Percentiles rank a stretch among this genome's conserved stretches.
Evolutionary conservation across 1,284 basidiomycete species (phyloP).

Genomic region (Coniferiporia sulphurascens): DNA sequence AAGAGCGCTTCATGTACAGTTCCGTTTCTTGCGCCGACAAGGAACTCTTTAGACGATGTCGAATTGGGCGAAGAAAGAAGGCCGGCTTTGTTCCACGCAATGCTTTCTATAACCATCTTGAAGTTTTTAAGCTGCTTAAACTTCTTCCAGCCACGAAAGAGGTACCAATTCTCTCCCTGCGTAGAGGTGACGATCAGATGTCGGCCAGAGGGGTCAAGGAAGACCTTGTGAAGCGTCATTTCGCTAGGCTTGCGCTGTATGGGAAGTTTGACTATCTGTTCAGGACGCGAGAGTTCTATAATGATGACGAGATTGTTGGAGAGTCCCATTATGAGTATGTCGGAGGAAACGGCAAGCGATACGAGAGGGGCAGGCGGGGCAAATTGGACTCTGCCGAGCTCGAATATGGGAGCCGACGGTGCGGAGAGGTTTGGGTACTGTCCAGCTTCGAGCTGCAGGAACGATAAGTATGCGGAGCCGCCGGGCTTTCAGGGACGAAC

Average conservation of each 20-base stretch:
- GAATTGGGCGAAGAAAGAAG: constrained; percentile 58
- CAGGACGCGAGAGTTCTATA: constrained; percentile 79
- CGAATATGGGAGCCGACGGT: constrained; percentile 65
- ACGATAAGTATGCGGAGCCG: constrained; percentile 1
- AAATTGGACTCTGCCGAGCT: constrained; percentile 84
- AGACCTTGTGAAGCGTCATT: constrained; percentile 72
- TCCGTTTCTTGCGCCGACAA: constrained; percentile 86
- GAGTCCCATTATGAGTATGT: constrained; percentile 81
- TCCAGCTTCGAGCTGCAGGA: constrained; percentile 30
- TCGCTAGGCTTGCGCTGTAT: constrained; percentile 70
- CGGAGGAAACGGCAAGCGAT: constrained; percentile 78
- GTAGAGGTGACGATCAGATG: constrained; percentile 85
- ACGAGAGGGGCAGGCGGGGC: constrained; percentile 78
- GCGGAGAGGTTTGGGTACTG: constrained; percentile 31
- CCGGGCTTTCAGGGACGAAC: constrained; percentile 21
- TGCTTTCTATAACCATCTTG: constrained; percentile 84
- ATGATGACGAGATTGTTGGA: constrained; percentile 75
- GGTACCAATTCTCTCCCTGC: constrained; percentile 93
- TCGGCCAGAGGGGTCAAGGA: constrained; percentile 87
- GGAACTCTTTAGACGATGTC: constrained; percentile 77
- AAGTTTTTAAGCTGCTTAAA: constrained; percentile 75
- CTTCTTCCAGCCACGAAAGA: constrained; percentile 77
- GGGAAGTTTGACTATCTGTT: constrained; percentile 74
- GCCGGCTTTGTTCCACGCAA: constrained; percentile 90
- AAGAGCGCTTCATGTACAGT: constrained; percentile 81